A percentile compares a stretch with the other conserved stretches of the same genome.
Evolutionary conservation across 768 basidiomycete species (phyloP).

Genomic region (Suillus clintonianus): DNA sequence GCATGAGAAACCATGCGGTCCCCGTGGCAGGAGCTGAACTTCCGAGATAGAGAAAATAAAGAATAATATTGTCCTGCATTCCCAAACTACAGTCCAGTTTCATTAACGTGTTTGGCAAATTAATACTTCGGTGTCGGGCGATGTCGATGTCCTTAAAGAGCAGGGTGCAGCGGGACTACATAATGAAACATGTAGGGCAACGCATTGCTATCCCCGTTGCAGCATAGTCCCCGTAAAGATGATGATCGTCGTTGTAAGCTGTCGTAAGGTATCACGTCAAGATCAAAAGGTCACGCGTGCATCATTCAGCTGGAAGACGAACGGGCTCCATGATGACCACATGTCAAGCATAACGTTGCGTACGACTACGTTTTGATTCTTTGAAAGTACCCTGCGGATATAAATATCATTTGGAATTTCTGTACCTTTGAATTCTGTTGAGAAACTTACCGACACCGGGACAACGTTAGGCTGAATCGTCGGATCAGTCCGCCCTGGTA

Average conservation of each 20-base stretch:
- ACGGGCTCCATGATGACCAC: conserved; percentile 47
- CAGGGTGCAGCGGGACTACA: conserved; percentile 51
- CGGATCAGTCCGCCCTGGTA: no score
- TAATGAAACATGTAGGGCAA: conserved; percentile 18
- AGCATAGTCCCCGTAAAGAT: conserved; percentile 51
- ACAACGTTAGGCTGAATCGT: no score
- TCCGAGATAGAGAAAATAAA: background rate
- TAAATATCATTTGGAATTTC: background rate
- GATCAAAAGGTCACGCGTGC: conserved; percentile 25
- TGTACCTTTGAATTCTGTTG: background rate
- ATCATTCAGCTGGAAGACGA: conserved; percentile 54
- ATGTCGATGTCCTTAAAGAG: conserved; percentile 44
- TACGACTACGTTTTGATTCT: conserved; percentile 39
- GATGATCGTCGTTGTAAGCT: conserved; percentile 31
- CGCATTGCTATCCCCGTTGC: conserved; percentile 41
- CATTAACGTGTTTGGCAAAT: conserved; percentile 31
- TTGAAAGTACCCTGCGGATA: conserved; percentile 38
- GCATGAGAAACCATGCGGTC: background rate
- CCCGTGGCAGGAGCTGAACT: background rate
- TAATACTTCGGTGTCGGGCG: conserved; percentile 31
- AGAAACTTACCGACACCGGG: conserved; percentile 21
- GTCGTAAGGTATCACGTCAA: background rate
- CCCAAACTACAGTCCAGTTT: conserved; percentile 17
- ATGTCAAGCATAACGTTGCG: conserved; percentile 47
- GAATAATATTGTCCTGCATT: background rate